phyloP scores from a whole-genome alignment of 768 basidiomycete species.

The Tubosaeta sp. region DNA sequence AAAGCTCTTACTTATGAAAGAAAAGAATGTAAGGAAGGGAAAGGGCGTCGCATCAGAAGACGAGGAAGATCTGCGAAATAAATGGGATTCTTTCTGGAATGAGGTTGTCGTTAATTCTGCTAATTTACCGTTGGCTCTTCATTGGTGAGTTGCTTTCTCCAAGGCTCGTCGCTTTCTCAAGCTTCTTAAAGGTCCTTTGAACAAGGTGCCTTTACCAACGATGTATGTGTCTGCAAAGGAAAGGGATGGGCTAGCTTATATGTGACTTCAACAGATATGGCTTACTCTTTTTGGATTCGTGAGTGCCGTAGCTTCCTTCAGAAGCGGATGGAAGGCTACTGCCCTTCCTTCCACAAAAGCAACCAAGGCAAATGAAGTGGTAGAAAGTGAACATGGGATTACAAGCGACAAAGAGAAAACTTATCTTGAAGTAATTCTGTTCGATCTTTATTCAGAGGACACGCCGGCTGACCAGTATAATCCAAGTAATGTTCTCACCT shows the following conservation, averaged over 20 bases:
- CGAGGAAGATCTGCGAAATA: slow-evolving; percentile 49
- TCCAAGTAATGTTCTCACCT: neutral
- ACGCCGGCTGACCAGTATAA: neutral
- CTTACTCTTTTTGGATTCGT: slow-evolving; percentile 39
- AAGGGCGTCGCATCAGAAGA: slow-evolving; percentile 52
- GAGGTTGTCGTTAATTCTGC: slow-evolving; percentile 69
- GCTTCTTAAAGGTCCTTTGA: slow-evolving; percentile 54
- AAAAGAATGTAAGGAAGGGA: slow-evolving; percentile 53
- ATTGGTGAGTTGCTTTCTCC: slow-evolving; percentile 54
- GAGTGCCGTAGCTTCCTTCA: slow-evolving; percentile 58
- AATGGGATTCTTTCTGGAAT: slow-evolving; percentile 67
- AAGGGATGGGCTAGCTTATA: slow-evolving; percentile 3
- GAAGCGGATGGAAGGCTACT: slow-evolving; percentile 70
- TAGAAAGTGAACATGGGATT: slow-evolving; percentile 2
- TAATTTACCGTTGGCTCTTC: slow-evolving; percentile 78
- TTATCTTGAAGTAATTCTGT: slow-evolving; percentile 5
- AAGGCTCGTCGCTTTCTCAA: neutral
- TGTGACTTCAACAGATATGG: slow-evolving; percentile 31
- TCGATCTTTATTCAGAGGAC: neutral
- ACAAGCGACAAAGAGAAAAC: slow-evolving; percentile 11
- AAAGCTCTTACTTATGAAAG: slow-evolving; percentile 50
- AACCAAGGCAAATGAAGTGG: neutral
- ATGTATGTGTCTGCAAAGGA: slow-evolving; percentile 38
- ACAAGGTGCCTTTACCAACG: slow-evolving; percentile 61
- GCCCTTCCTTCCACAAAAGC: slow-evolving; percentile 26